These are phyloP conservation scores for Mycena capillaripes DNA, from an alignment of 768 basidiomycete species.

Conservation along the genomic window DNA sequence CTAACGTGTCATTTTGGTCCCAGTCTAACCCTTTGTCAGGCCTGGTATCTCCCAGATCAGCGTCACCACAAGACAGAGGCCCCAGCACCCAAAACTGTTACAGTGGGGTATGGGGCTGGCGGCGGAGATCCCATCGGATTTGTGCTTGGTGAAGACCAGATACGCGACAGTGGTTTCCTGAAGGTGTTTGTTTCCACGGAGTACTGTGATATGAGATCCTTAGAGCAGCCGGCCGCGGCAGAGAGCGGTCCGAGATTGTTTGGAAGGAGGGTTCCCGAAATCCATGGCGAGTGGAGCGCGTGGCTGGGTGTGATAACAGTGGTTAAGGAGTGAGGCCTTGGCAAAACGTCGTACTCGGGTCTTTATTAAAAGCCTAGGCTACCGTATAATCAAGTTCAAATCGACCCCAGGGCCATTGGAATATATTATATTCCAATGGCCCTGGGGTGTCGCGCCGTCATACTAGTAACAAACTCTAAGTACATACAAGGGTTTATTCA, in stretches of 20 bases:
- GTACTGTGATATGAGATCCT: background rate
- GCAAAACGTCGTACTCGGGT: no score
- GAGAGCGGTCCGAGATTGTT: background rate
- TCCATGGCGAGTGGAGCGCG: background rate
- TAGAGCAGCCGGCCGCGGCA: background rate
- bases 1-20: background rate
- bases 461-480: no score
- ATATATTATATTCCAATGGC: no score
- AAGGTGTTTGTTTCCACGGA: background rate
- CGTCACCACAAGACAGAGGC: background rate
- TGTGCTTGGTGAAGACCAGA: background rate
- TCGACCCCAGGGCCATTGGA: no score
- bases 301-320: no score
- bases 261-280: background rate
- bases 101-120: background rate
- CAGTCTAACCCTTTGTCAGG: background rate
- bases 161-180: background rate
- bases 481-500: no score
- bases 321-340: no score
- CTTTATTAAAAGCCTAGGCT: no score
- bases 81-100: background rate
- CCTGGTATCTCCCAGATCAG: background rate
- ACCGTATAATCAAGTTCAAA: no score
- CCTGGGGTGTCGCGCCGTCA: no score
- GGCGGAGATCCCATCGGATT: slow-evolving; percentile 2